Evolutionary conservation across 164 flowering plant genomes (phyloP).

Genomic region (Amborella trichopoda): DNA sequence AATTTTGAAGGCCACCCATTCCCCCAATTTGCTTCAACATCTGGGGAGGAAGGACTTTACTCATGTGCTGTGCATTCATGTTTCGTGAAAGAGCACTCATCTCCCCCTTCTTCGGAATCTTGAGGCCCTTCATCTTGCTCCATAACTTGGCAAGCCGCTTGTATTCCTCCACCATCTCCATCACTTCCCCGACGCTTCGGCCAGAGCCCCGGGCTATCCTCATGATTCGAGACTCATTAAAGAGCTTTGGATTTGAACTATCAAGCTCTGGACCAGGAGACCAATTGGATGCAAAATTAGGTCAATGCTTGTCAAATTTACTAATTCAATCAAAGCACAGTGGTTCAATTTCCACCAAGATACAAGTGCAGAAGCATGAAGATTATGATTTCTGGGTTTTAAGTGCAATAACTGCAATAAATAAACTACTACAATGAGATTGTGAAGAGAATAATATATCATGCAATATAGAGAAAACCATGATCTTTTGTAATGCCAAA

Average conservation of each 20-base stretch:
- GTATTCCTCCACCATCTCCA: slow-evolving; percentile 96
- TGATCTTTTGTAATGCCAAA: too few species aligned
- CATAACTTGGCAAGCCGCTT: slow-evolving; percentile 91
- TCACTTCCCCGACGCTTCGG: slow-evolving; percentile 51
- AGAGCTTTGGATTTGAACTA: slow-evolving; percentile 77
- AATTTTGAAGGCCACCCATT: slow-evolving; percentile 82
- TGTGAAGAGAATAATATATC: too few species aligned
- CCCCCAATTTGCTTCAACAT: slow-evolving; percentile 98
- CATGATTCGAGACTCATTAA: slow-evolving; percentile 82
- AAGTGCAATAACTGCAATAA: too few species aligned
- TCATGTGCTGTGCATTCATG: slow-evolving; percentile 95
- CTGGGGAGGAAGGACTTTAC: slow-evolving; percentile 87
- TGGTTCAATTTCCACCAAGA: too few species aligned
- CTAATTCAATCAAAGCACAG: too few species aligned
- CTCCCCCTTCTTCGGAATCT: slow-evolving; percentile 92
- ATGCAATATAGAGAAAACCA: too few species aligned
- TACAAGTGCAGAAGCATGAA: too few species aligned
- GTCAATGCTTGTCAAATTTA: too few species aligned
- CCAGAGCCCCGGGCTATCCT: slow-evolving; percentile 92
- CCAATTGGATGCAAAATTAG: too few species aligned
- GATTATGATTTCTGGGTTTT: too few species aligned
- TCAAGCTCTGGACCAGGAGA: slow-evolving; percentile 97
- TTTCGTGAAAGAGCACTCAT: slow-evolving; percentile 88
- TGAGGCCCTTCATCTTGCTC: slow-evolving; percentile 97
- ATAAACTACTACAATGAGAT: too few species aligned